Evolutionary conservation across 257 asterid genomes (phyloP).

Genomic region (Ilex asprella): DNA sequence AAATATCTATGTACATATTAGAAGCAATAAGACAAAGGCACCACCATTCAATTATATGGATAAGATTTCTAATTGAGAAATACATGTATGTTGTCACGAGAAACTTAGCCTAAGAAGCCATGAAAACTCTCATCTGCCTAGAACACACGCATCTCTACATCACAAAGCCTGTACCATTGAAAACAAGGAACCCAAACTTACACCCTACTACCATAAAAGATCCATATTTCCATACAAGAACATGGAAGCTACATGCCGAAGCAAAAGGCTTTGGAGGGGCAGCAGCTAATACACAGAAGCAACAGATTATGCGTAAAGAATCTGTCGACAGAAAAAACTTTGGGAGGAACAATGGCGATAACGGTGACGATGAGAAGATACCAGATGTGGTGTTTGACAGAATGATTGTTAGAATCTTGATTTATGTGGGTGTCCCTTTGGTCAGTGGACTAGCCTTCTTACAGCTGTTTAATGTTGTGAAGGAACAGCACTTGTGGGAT

Average conservation of each 20-base stretch:
- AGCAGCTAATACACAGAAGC: constrained; percentile 10
- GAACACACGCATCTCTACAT: constrained; percentile 25
- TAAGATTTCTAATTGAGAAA: constrained; percentile 21
- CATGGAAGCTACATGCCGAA: constrained; percentile 45
- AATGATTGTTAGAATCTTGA: constrained; percentile 52
- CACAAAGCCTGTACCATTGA: constrained; percentile 21
- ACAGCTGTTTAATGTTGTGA: constrained; percentile 26
- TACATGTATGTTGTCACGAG: constrained; percentile 2
- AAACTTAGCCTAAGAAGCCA: constrained; percentile 21
- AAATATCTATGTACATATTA: background rate
- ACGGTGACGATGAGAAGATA: constrained; percentile 46
- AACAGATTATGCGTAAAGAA: constrained; percentile 9
- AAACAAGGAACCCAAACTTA: constrained; percentile 20
- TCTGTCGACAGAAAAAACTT: constrained; percentile 8
- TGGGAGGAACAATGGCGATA: background rate
- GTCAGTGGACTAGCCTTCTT: constrained; percentile 34
- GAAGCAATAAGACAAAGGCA: constrained; percentile 5
- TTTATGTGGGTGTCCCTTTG: constrained; percentile 57
- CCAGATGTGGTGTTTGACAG: constrained; percentile 57
- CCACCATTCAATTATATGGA: constrained; percentile 45
- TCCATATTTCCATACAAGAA: constrained; percentile 16
- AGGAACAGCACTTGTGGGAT: constrained; percentile 35
- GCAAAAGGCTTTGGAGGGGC: constrained; percentile 56
- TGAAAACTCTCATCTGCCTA: constrained; percentile 39
- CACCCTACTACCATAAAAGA: constrained; percentile 11